These are phyloP conservation scores for Eudorina sp. DNA, from an alignment of 139 green algal species.

Conservation along the genomic window DNA sequence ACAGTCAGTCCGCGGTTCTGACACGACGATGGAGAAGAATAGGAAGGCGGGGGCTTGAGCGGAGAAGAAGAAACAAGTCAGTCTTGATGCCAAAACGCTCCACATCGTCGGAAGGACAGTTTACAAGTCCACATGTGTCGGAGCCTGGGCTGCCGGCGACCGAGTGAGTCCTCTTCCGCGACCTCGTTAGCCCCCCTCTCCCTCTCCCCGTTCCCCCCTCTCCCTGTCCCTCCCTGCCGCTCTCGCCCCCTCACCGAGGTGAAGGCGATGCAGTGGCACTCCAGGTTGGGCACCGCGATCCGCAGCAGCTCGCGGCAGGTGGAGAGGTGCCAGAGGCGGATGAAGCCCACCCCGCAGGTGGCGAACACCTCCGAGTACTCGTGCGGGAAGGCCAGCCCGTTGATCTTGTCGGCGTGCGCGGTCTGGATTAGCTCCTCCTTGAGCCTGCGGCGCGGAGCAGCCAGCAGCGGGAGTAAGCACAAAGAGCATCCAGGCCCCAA, in stretches of 20 bases:
- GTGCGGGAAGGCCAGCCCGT: conserved; percentile 81
- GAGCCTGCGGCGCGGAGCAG: conserved; percentile 55
- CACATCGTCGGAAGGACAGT: too few relatives aligned
- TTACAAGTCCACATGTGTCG: too few relatives aligned
- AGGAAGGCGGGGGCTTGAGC: too few relatives aligned
- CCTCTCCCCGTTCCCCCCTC: not conserved
- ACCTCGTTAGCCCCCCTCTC: too few relatives aligned
- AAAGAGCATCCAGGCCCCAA: too few relatives aligned
- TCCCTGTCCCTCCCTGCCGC: not conserved
- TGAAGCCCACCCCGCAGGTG: conserved; percentile 73
- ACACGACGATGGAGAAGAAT: too few relatives aligned
- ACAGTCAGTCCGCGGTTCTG: too few relatives aligned
- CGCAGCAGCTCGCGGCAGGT: conserved; percentile 87
- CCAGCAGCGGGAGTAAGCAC: not conserved
- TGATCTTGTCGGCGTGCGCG: conserved; percentile 77
- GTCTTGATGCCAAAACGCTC: too few relatives aligned
- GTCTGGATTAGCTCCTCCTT: conserved; percentile 81
- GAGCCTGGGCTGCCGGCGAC: too few relatives aligned
- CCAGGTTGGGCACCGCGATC: conserved; percentile 84
- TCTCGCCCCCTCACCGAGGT: conserved; percentile 52
- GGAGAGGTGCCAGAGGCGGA: conserved; percentile 85
- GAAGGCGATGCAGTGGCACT: conserved; percentile 86
- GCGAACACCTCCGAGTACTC: conserved; percentile 84
- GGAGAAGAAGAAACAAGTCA: too few relatives aligned
- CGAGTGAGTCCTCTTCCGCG: too few relatives aligned